Base-by-base conservation (phyloP, 164 flowering plant species). In the Aristolochia contorta region DNA sequence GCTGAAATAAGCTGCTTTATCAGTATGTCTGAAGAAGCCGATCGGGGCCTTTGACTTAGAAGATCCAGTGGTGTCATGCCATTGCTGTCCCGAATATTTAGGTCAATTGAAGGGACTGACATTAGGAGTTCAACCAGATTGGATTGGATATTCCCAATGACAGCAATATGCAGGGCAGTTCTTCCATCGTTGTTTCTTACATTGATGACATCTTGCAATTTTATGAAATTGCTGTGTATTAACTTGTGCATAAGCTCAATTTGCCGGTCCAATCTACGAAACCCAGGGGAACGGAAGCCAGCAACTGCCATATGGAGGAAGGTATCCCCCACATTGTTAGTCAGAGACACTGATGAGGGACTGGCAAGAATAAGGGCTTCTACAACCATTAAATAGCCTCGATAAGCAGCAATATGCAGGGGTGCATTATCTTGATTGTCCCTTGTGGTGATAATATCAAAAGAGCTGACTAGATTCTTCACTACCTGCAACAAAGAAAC, bases 101-200 rank as follows among this genome's bases (percentile, higher is more conserved):
- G 66, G 65, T 82, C 56, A 16, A 92, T 83, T 12, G 67, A 80
- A 16, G 77, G 80, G 1, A 80, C 76, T 0, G 77, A 65, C 91
- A 92, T 80, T 22, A 92, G 75, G 12, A 87, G 78, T 67, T 89
- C 96, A 64, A 89, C 96, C 19, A 92, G 56, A 64, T 79, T 71
- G 49, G 76, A 71, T 19, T 82, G 85, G 49, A 84, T 68, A 67
- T 85, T 83, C 63, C 81, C 91, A 37, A 61, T 65, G 32, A 89
- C 85, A 22, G 98, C 98, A 70, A 84, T 49, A 71, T 92, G 98
- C 56, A 92, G 89, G 12, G 88, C 85, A 18, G 96, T 92, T 76
- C 87, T 77, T 12, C 96, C 98, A 18, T 87, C 79, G 16, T 70
- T 78, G 77, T 92, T 92, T 71, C 58, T 71, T 50, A 68, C 50